phyloP scores from a whole-genome alignment of 179 eudicot species.

The Camellia oleifera region DNA sequence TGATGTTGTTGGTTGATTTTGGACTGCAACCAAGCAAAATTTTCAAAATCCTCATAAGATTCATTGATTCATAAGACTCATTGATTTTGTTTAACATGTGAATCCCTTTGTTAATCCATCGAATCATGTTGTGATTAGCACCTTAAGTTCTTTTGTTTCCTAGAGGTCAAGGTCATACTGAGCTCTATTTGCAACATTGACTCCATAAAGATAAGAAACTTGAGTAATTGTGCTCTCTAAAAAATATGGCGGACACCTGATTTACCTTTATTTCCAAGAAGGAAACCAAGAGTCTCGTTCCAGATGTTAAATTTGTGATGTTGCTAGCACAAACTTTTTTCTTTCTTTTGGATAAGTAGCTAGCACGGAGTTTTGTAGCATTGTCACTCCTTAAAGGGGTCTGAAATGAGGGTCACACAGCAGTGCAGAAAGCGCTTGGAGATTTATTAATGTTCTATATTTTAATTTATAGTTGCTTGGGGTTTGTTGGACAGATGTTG shows the following conservation, averaged over 20 bases:
- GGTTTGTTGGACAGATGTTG: conserved; percentile 3
- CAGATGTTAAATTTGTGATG: neutral
- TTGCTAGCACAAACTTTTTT: neutral
- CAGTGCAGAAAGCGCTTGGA: neutral
- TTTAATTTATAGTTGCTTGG: neutral
- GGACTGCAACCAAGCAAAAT: neutral
- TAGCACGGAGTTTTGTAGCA: neutral
- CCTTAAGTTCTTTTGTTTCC: neutral
- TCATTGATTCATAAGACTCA: neutral
- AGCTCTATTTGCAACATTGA: neutral
- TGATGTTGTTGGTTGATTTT: neutral
- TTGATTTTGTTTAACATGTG: neutral
- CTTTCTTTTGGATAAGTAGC: too few species aligned
- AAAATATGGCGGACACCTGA: neutral
- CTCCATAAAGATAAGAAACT: neutral
- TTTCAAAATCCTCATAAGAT: neutral
- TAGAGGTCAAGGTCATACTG: neutral
- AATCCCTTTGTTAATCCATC: neutral
- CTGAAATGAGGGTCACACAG: neutral
- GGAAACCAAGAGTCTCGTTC: neutral
- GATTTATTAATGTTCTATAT: neutral
- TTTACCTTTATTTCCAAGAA: neutral
- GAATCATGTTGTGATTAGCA: neutral
- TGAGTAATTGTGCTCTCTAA: neutral
- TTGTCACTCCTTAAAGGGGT: neutral